Conservation (phyloP, 768 basidiomycete genomes). For the Rhodotorula kratochvilovae region DNA sequence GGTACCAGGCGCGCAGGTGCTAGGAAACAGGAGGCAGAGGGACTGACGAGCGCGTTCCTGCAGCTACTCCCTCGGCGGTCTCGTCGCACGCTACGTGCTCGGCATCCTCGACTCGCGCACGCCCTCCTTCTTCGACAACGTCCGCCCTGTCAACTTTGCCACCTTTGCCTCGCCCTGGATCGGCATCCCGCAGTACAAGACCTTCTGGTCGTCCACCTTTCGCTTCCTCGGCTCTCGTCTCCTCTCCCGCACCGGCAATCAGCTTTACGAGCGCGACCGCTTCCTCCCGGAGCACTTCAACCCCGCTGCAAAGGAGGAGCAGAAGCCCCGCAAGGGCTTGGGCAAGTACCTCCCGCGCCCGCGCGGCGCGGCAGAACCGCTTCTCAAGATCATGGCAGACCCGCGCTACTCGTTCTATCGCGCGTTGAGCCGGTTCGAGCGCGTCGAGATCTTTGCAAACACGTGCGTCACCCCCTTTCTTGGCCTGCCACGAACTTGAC, state of each 20-base stretch:
- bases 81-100: slow-evolving; percentile 72
- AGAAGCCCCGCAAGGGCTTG: not conserved
- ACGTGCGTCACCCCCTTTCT: slow-evolving; percentile 52
- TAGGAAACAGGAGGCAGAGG: too few species aligned
- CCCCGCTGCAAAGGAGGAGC: not conserved
- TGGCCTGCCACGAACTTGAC: not conserved
- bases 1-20: too few species aligned
- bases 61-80: slow-evolving; percentile 77
- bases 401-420: slow-evolving; percentile 70
- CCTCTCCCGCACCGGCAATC: slow-evolving; percentile 73
- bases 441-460: slow-evolving; percentile 75
- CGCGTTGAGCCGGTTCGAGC: slow-evolving; percentile 62
- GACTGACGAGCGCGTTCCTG: too few species aligned
- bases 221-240: slow-evolving; percentile 60
- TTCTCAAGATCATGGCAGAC: slow-evolving; percentile 75
- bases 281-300: slow-evolving; percentile 46
- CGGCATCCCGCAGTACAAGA: slow-evolving; percentile 64
- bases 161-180: slow-evolving; percentile 80
- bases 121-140: slow-evolving; percentile 60
- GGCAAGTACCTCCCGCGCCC: slow-evolving; percentile 49
- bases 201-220: slow-evolving; percentile 57
- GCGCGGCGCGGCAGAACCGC: slow-evolving; percentile 57
- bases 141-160: slow-evolving; percentile 72
- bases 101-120: slow-evolving; percentile 53
- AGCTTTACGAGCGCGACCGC: slow-evolving; percentile 68